Evolutionary conservation across 1,139 yeast species (phyloP), one percentile per base, ranked within the genome.

Genomic region (Geotrichum histeridarum): DNA sequence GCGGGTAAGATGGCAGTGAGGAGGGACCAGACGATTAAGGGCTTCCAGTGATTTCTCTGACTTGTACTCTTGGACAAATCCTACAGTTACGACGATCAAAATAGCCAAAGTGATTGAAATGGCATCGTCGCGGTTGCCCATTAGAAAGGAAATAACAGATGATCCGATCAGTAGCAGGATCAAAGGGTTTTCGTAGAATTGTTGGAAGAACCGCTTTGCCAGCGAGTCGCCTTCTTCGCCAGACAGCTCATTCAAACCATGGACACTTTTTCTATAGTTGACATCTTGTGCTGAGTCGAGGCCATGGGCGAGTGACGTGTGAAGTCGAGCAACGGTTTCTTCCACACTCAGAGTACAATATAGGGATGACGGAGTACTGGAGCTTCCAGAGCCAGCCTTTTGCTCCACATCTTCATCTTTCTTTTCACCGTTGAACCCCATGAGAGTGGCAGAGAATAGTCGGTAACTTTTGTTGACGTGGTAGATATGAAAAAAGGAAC

Each of bases 111-210:
- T 83, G 64, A 91, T 91, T 59, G 94, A 84, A 30, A 93, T 74
- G 1, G 98, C 95, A 69, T 93, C 99, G 68, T 91, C 97, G 41
- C 83, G 81, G 70, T 93, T 93, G 27, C 96, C 95, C 94, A 93
- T 87, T 67, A 87, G 71, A 62, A 93, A 85, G 61, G 94, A 84
- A 38, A 93, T 77, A 3, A 78, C 78, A 0, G 98, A 96, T 0
- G 96, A 88, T 0, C 94, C 97, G 47, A 90, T 86, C 64, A 93
- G 77, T 55, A 93, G 73, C 63, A 93, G 73, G 60, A 93, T 91
- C 70, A 93, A 76, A 15, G 96, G 96, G 71, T 91, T 95, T 63
- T 86, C 93, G 64, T 86, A 84, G 66, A 93, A 91, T 54, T 84
- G 88, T 54, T 84, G 77, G 27, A 89, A 54, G 64, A 93, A 93